A percentile compares a stretch with the other conserved stretches of the same genome.
Evolutionary conservation across 345 rosid species (phyloP).

Genomic region (Barbarea vulgaris): DNA sequence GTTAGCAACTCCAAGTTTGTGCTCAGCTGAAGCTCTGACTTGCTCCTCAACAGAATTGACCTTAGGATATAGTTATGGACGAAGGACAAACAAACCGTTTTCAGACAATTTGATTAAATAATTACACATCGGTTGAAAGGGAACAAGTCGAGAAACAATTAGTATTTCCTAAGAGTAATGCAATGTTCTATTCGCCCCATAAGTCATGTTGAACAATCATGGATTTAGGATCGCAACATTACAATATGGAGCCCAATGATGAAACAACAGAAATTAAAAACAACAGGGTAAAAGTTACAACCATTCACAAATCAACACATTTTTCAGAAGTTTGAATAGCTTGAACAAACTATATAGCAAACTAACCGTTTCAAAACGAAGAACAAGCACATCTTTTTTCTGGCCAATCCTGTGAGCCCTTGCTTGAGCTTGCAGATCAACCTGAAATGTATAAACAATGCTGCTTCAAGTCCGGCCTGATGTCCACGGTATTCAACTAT

Average conservation of each 20-base stretch:
- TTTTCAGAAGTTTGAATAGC: constrained; percentile 2
- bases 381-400: constrained; percentile 95
- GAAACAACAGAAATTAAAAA: constrained; percentile 2
- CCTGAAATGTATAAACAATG: constrained; percentile 47
- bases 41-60: constrained; percentile 95
- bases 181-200: neutral
- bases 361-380: constrained; percentile 90
- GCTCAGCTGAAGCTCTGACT: constrained; percentile 96
- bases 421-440: constrained; percentile 98
- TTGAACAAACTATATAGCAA: neutral
- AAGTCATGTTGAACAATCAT: constrained; percentile 14
- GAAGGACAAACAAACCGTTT: neutral
- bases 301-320: neutral
- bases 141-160: constrained; percentile 1
- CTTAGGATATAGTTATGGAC: constrained; percentile 41
- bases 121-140: neutral
- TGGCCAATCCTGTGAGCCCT: constrained; percentile 98
- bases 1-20: constrained; percentile 96
- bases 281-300: neutral
- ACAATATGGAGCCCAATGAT: neutral
- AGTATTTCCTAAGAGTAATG: neutral
- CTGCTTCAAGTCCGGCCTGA: neutral
- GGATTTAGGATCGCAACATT: neutral
- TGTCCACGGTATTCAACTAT: neutral
- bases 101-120: neutral